Conservation (phyloP, 352 stramenopile species). For the Phytophthora crassamura region DNA sequence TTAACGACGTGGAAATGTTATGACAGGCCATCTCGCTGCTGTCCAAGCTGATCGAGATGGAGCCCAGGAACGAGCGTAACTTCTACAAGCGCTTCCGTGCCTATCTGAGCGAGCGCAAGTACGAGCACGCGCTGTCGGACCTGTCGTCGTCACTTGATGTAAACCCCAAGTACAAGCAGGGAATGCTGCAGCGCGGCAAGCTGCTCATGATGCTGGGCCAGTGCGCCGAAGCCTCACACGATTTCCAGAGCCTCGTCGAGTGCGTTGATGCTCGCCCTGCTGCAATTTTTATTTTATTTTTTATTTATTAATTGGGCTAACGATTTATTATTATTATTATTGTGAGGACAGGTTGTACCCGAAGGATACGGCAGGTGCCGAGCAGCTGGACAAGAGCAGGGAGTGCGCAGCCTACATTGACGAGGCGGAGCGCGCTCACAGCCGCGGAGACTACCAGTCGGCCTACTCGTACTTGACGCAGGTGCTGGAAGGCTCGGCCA, state of each 20-base stretch:
- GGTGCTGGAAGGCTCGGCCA: constrained; percentile 69
- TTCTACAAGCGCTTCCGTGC: constrained; percentile 88
- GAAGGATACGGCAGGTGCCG: constrained; percentile 49
- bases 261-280: constrained; percentile 25
- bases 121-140: constrained; percentile 72
- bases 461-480: constrained; percentile 72
- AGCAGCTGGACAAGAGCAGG: constrained; percentile 70
- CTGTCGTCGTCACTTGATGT: constrained; percentile 72
- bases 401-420: constrained; percentile 71
- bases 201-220: constrained; percentile 83
- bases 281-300: constrained; percentile 1
- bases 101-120: constrained; percentile 86
- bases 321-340: constrained; percentile 2
- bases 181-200: constrained; percentile 75
- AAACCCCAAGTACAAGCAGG: constrained; percentile 85
- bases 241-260: constrained; percentile 69
- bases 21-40: constrained; percentile 73
- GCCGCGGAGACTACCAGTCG: constrained; percentile 68
- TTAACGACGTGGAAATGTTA: not conserved
- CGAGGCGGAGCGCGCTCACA: constrained; percentile 70
- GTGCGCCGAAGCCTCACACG: constrained; percentile 58
- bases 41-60: constrained; percentile 82
- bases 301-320: constrained; percentile 12
- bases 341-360: constrained; percentile 52
- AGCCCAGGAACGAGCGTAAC: constrained; percentile 81